Evolutionary conservation across 202 grass and related monocot genomes (phyloP), one percentile per base, ranked within the genome.

Genomic region (Elaeis oleifera): DNA sequence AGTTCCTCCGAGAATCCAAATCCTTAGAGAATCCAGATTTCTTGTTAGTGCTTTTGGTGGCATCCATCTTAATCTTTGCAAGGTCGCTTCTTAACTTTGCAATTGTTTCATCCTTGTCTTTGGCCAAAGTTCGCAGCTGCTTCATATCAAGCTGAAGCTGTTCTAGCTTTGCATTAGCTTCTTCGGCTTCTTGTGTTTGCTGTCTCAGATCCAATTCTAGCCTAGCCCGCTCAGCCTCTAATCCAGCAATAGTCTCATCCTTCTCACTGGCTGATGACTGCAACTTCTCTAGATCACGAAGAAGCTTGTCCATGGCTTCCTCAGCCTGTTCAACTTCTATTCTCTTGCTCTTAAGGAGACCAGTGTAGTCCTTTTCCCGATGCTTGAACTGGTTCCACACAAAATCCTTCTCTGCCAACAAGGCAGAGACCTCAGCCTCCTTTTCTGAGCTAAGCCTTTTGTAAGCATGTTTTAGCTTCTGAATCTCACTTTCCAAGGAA

Each of bases 351-450:
- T 78, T 89, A 26, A 81, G 56, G 18, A 77, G 62, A 0, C 1
- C 0, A 0, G 5, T 58, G 23, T 84, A 86, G 1, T 96, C 79
- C 27, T 63, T 53, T 48, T 99, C 94, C 82, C 82, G 78, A 44
- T 52, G 70, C 22, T 78, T 99, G 3, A 78, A 71, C 65, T 92
- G 88, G 20, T 99, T 78, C 94, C 94, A 89, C 2, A 80, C 77
- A 70, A 99, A 99, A 57, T 73, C 58, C 1, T 80, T 88, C 69
- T 88, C 84, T 61, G 72, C 59, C 13, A 67, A 23, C 58, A 96
- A 54, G 13, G 76, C 66, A 50, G 69, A 76, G 24, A 88, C 56
- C 22, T 88, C 78, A 22, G 29, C 68, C 2, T 96, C 84, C 73
- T 85, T 96, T 22, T 81, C 57, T 19, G 59, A 78, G 54, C 18